Percentiles rank a stretch among this genome's conserved stretches.
Conservation (phyloP, 2,329 filamentous ascomycete species). For the Aspergillus niger region DNA sequence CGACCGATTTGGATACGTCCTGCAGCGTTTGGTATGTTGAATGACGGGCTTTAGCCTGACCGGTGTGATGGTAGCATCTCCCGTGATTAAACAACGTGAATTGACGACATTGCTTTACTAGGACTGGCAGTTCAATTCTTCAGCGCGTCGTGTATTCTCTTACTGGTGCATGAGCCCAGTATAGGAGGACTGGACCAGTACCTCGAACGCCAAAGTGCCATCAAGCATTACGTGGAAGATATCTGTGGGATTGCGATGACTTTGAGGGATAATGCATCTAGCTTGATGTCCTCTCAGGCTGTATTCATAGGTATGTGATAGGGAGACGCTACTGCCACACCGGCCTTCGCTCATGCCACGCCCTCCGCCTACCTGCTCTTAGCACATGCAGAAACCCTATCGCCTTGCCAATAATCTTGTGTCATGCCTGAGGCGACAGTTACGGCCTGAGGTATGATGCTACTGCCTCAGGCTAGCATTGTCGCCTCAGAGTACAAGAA, state of each 20-base stretch:
- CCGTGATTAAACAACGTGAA: neutral
- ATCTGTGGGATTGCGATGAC: constrained; percentile 31
- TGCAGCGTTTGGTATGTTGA: constrained; percentile 23
- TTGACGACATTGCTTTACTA: neutral
- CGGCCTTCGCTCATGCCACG: too few species aligned
- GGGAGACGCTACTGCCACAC: too few species aligned
- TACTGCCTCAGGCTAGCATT: too few species aligned
- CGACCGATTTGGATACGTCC: constrained; percentile 29
- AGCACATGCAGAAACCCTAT: too few species aligned
- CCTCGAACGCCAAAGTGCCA: constrained; percentile 19
- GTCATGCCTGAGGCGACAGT: too few species aligned
- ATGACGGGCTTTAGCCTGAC: too few species aligned
- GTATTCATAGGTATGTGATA: constrained; percentile 25
- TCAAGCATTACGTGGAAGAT: constrained; percentile 23
- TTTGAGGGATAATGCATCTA: constrained; percentile 27
- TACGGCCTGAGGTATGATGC: too few species aligned
- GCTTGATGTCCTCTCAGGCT: constrained; percentile 29
- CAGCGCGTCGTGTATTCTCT: constrained; percentile 23
- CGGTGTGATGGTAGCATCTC: neutral
- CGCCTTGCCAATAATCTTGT: too few species aligned
- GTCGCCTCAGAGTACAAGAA: too few species aligned
- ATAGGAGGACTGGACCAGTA: constrained; percentile 24
- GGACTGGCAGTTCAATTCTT: constrained; percentile 27
- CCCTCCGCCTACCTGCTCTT: too few species aligned
- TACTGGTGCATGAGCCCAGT: constrained; percentile 25